phyloP scores from a whole-genome alignment of 805 yeast species.

The Ogataea zsoltii region DNA sequence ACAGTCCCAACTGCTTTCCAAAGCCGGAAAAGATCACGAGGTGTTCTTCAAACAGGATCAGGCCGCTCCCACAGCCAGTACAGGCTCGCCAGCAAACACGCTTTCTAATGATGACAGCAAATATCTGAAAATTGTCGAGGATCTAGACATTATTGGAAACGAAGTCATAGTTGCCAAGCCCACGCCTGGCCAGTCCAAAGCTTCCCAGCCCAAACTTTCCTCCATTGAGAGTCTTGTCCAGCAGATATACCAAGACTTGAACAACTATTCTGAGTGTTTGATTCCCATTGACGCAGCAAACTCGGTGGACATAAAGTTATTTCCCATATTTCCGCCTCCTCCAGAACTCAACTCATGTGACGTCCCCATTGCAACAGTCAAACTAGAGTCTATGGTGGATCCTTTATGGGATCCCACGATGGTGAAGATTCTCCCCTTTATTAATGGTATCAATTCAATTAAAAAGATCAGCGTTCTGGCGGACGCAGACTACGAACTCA shows the following conservation, averaged over 20 bases:
- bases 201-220: conserved; percentile 31
- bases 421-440: conserved; percentile 80
- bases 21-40: conserved; percentile 43
- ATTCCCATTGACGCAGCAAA: conserved; percentile 90
- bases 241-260: conserved; percentile 91
- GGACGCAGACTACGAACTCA: conserved; percentile 73
- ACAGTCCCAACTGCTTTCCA: conserved; percentile 75
- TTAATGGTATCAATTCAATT: conserved; percentile 86
- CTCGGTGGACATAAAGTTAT: conserved; percentile 89
- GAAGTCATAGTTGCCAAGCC: conserved; percentile 25
- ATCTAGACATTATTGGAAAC: conserved; percentile 29
- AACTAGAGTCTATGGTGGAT: conserved; percentile 70
- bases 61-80: conserved; percentile 6
- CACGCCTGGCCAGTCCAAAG: conserved; percentile 25
- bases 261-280: conserved; percentile 93
- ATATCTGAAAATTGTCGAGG: conserved; percentile 34
- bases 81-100: conserved; percentile 4
- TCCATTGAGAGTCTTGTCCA: conserved; percentile 77
- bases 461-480: conserved; percentile 75
- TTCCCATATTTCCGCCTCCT: conserved; percentile 84
- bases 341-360: conserved; percentile 74
- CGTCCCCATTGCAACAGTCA: conserved; percentile 90
- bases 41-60: conserved; percentile 40
- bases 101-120: conserved; percentile 23
- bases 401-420: conserved; percentile 97